These are phyloP conservation scores for Acacia pycnantha DNA, from an alignment of 331 rosid genomes.

Conservation along the genomic window DNA sequence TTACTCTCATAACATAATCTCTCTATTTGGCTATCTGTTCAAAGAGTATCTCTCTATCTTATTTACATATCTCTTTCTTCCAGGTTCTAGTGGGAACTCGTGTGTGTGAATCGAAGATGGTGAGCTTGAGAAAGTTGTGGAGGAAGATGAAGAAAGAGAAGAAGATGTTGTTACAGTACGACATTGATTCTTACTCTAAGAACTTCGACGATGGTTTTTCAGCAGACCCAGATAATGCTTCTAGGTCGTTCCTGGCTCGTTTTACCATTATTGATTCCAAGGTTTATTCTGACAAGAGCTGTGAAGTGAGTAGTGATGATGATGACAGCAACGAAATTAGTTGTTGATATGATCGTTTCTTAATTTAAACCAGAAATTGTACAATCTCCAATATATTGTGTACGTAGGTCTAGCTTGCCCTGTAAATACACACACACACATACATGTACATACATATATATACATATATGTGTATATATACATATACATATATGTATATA, in stretches of 20 bases:
- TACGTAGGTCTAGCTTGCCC: neutral
- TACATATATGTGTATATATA: too few species aligned
- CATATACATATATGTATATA: too few species aligned
- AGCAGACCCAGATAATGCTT: slow-evolving; percentile 41
- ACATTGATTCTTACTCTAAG: slow-evolving; percentile 48
- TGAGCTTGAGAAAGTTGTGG: slow-evolving; percentile 46
- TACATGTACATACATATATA: too few species aligned
- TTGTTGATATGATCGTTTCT: neutral
- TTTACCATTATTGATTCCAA: slow-evolving; percentile 49
- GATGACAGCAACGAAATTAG: neutral
- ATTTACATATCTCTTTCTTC: too few species aligned
- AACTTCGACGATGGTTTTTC: slow-evolving; percentile 62
- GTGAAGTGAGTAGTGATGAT: neutral
- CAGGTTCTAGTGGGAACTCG: neutral
- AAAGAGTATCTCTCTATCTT: neutral
- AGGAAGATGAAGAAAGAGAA: slow-evolving; percentile 42
- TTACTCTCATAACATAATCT: neutral
- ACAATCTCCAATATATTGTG: too few species aligned
- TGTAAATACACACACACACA: too few species aligned
- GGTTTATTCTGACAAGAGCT: neutral
- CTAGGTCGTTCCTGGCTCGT: slow-evolving; percentile 59
- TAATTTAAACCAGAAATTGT: neutral
- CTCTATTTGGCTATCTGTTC: too few species aligned
- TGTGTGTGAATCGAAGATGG: slow-evolving; percentile 20
- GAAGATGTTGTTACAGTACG: slow-evolving; percentile 44